Base-by-base conservation (phyloP, 805 yeast genomes). In the Ogataea naganishii region DNA sequence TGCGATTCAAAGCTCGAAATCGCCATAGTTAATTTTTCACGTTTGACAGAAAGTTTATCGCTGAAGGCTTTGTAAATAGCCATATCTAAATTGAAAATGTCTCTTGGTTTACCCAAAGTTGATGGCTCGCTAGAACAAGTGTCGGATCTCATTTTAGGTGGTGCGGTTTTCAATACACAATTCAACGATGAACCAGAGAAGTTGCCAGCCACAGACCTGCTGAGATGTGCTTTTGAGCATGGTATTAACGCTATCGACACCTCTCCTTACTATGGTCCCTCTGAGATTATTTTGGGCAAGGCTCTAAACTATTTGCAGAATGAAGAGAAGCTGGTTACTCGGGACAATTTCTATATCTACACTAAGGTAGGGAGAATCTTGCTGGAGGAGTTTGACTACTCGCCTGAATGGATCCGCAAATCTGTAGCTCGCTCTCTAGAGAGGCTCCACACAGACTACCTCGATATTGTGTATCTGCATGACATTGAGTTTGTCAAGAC, bases 221-320 rank as follows among this genome's bases (percentile, higher is more conserved):
- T 88, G 14, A 48, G 58, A 27, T 44, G 51, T 10, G 92, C 88
- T 0, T 77, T 88, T 43, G 55, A 60, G 14, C 47, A 62, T 16
- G 96, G 96, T 0, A 60, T 84, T 36, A 68, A 65, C 26, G 92
- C 94, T 2, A 62, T 88, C 21, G 96, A 88, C 48, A 85, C 96
- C 0, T 82, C 96, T 0, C 96, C 96, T 4, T 86, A 83, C 56
- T 88, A 88, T 49, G 96, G 96, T 0, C 84, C 84, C 0, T 81
- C 94, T 5, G 97, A 88, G 47, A 63, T 56, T 13, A 39, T 88
- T 10, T 49, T 83, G 5, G 96, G 97, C 2, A 37, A 63, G 11
- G 89, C 86, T 0, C 56, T 88, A 39, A 50, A 54, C 15, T 32
- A 46, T 1, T 38, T 59, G 18, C 39, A 51, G 5, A 29, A 59